Percentiles rank a stretch among this genome's conserved stretches.
Conservation (phyloP, 768 basidiomycete species). For the Kockovaella imperatae region DNA sequence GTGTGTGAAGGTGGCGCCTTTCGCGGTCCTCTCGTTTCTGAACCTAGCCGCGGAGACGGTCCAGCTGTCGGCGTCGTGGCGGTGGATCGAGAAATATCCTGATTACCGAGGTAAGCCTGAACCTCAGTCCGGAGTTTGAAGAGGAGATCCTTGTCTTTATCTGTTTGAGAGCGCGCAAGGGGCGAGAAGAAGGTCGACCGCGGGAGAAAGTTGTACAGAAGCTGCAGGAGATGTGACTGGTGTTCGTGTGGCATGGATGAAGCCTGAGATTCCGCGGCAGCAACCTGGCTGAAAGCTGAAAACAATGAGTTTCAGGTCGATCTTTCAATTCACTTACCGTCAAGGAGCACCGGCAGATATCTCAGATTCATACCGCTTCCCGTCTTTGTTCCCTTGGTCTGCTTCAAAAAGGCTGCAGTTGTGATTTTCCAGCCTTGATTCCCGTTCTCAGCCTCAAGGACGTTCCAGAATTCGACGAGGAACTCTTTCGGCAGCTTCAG, state of each 20-base stretch:
- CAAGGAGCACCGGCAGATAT: constrained; percentile 35
- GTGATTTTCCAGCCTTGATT: constrained; percentile 29
- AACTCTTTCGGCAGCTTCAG: constrained; percentile 42
- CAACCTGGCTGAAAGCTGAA: constrained; percentile 21
- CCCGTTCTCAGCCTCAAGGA: constrained; percentile 33
- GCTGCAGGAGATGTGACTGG: constrained; percentile 30
- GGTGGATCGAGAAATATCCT: too few species aligned
- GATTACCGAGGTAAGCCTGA: constrained; percentile 27
- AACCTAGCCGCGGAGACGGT: too few species aligned
- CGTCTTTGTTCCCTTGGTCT: constrained; percentile 42
- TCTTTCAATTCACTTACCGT: constrained; percentile 14
- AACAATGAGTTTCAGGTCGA: background rate
- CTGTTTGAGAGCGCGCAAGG: constrained; percentile 18
- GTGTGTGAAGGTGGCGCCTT: too few species aligned
- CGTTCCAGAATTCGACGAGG: constrained; percentile 39
- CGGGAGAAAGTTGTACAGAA: constrained; percentile 27
- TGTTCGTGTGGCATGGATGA: constrained; percentile 16
- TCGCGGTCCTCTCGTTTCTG: too few species aligned
- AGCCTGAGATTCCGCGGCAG: constrained; percentile 12
- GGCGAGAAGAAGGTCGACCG: constrained; percentile 25
- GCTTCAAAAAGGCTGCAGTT: constrained; percentile 16
- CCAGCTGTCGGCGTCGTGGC: too few species aligned
- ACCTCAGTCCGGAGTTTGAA: constrained; percentile 33
- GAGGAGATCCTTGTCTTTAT: constrained; percentile 34
- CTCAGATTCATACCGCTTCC: constrained; percentile 36